phyloP scores from a whole-genome alignment of 2,329 filamentous ascomycete species.

The Penicillium hordei region DNA sequence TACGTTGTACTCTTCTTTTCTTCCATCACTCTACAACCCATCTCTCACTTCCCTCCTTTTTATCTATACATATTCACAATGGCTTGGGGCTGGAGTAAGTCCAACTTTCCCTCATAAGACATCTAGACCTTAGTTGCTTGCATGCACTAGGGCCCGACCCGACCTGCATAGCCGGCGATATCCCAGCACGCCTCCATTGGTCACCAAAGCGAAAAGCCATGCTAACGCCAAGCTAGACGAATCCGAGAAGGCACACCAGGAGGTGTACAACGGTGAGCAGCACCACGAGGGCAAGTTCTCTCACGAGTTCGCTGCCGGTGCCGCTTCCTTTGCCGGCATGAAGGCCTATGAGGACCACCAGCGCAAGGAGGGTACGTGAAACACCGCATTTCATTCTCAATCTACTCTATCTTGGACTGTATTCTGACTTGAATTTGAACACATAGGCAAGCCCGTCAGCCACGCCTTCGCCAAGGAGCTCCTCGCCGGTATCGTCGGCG shows the following conservation, averaged over 20 bases:
- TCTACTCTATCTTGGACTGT: background rate
- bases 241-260: conserved; percentile 54
- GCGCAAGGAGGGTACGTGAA: conserved; percentile 62
- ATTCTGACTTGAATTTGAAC: background rate
- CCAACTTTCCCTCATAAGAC: background rate
- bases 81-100: conserved; percentile 40
- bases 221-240: conserved; percentile 43
- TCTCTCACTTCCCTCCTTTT: conserved; percentile 1
- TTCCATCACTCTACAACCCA: conserved; percentile 6
- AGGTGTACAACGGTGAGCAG: conserved; percentile 51
- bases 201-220: background rate
- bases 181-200: background rate
- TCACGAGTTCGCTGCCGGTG: conserved; percentile 74
- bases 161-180: conserved; percentile 3
- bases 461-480: conserved; percentile 78
- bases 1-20: background rate
- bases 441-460: conserved; percentile 65
- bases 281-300: conserved; percentile 63
- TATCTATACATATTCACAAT: conserved; percentile 28
- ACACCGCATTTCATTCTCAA: background rate
- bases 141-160: conserved; percentile 5
- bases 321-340: conserved; percentile 75
- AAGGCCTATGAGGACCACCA: conserved; percentile 77
- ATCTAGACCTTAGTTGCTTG: background rate
- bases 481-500: conserved; percentile 68